A percentile compares a stretch with the other conserved stretches of the same genome.
phyloP scores from a whole-genome alignment of 805 yeast genomes.

The Peterozyma xylosa region DNA sequence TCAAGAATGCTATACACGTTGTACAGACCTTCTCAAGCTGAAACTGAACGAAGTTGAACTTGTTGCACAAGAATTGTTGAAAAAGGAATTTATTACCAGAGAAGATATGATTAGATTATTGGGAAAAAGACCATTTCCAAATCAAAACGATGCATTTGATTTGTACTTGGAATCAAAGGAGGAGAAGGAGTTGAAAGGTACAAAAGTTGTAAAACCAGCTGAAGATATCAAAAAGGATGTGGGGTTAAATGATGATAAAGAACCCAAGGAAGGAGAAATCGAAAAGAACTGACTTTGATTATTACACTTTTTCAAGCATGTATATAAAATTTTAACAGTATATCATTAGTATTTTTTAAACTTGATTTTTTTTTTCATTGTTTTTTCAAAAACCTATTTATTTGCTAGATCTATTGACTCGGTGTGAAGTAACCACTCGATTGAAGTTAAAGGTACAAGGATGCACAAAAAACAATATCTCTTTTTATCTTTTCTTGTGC shows the following conservation, averaged over 20 bases:
- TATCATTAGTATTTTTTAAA: background rate
- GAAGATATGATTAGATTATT: constrained; percentile 71
- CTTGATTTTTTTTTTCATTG: background rate
- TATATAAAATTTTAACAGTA: background rate
- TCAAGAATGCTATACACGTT: constrained; percentile 54
- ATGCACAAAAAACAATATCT: constrained; percentile 96
- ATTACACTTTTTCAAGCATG: background rate
- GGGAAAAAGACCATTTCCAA: constrained; percentile 75
- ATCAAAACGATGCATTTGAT: constrained; percentile 82
- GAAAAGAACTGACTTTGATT: no score
- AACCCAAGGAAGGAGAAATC: no score
- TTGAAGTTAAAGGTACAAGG: constrained; percentile 59
- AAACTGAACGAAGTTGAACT: constrained; percentile 53
- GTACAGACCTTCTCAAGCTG: constrained; percentile 48
- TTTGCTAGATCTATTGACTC: background rate
- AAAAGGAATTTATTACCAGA: constrained; percentile 74
- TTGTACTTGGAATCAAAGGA: constrained; percentile 51
- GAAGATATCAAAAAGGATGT: background rate
- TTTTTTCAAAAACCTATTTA: no score
- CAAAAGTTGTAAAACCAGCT: background rate
- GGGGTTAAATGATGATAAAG: no score
- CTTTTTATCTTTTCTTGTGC: constrained; percentile 95
- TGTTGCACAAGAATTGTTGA: constrained; percentile 67
- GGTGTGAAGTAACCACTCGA: constrained; percentile 1
- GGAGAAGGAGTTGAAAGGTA: background rate